phyloP scores from a whole-genome alignment of 192 early-diverging fungal genomes.

The Linnemannia exigua region DNA sequence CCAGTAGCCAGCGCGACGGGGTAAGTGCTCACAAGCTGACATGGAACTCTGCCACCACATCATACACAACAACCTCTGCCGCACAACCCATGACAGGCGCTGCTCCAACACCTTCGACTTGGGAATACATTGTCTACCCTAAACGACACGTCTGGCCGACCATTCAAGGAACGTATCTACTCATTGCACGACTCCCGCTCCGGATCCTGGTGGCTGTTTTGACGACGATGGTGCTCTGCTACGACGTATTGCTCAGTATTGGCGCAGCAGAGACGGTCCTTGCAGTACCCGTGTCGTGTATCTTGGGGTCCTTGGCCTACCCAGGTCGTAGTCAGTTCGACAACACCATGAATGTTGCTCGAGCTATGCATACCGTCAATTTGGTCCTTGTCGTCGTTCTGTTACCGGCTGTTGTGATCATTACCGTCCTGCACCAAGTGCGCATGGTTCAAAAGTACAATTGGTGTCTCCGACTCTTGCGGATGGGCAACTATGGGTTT shows the following conservation, averaged over 20 bases:
- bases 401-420: constrained; percentile 34
- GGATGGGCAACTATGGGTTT: constrained; percentile 51
- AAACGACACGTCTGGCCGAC: constrained; percentile 38
- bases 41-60: constrained; percentile 54
- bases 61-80: constrained; percentile 44
- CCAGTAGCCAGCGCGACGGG: constrained; percentile 22
- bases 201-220: constrained; percentile 46
- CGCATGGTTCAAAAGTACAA: constrained; percentile 58
- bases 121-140: constrained; percentile 55
- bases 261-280: constrained; percentile 45
- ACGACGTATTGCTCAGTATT: constrained; percentile 48
- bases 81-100: constrained; percentile 52
- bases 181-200: constrained; percentile 46
- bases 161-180: constrained; percentile 28
- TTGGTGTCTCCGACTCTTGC: constrained; percentile 44
- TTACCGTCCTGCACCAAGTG: constrained; percentile 48
- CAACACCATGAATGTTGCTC: constrained; percentile 56
- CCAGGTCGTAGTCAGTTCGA: constrained; percentile 45
- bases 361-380: constrained; percentile 57
- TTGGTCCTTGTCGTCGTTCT: constrained; percentile 39
- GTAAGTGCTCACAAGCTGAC: constrained; percentile 33
- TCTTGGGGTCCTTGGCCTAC: constrained; percentile 41
- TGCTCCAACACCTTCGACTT: constrained; percentile 37
- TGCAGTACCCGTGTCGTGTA: constrained; percentile 42
- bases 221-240: constrained; percentile 51